Evolutionary conservation across 768 basidiomycete species (phyloP).

Genomic region (Phylloporus scabripes): DNA sequence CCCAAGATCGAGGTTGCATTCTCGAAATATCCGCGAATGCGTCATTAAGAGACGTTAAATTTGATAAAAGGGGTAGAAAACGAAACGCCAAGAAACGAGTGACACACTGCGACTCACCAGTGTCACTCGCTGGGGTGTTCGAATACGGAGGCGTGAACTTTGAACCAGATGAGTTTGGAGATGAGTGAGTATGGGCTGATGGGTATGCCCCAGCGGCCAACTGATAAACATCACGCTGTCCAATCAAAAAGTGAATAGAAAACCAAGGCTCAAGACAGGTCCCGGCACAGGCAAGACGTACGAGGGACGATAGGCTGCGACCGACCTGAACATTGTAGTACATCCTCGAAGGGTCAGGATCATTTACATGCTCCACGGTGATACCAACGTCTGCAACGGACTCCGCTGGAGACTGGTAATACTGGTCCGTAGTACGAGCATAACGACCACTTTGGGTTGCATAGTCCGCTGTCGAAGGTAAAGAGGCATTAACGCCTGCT

Average conservation of each 20-base stretch:
- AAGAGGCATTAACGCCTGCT: neutral
- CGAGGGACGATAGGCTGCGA: slow-evolving; percentile 22
- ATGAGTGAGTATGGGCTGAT: slow-evolving; percentile 11
- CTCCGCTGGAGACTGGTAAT: neutral
- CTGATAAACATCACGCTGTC: slow-evolving; percentile 15
- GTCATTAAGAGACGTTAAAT: neutral
- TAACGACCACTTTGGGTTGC: slow-evolving; percentile 1
- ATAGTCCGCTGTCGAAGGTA: slow-evolving; percentile 5
- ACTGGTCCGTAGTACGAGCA: slow-evolving; percentile 3
- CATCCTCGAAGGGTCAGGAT: slow-evolving; percentile 5
- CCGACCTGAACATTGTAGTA: slow-evolving; percentile 13
- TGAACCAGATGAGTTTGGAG: slow-evolving; percentile 18
- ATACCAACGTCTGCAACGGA: slow-evolving; percentile 11
- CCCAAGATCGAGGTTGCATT: neutral
- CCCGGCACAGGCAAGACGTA: slow-evolving; percentile 2
- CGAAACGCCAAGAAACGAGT: neutral
- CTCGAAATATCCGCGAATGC: neutral
- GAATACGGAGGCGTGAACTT: slow-evolving; percentile 23
- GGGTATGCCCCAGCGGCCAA: neutral
- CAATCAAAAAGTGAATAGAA: neutral
- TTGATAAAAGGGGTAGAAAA: neutral
- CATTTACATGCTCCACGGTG: slow-evolving; percentile 13
- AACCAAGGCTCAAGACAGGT: too few relatives aligned
- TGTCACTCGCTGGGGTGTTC: slow-evolving; percentile 24
- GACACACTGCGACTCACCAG: slow-evolving; percentile 18